Evolutionary conservation across 345 rosid species (phyloP), one percentile per base, ranked within the genome.

Genomic region (Salix suchowensis): DNA sequence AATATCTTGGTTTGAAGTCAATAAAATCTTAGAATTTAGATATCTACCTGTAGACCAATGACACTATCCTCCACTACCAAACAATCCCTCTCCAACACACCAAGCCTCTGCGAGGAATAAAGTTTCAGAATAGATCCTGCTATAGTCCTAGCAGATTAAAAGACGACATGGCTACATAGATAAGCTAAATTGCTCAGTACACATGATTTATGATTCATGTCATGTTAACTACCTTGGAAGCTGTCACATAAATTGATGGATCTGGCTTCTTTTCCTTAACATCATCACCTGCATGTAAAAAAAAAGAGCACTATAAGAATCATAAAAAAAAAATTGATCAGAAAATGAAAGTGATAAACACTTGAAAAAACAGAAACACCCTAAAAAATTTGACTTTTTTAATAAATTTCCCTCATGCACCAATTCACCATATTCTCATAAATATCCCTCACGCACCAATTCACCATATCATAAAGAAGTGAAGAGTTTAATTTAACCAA

Each of bases 261-360:
- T 95, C 86, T 2, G 98, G 98, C 85, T 95, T 95, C 81, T 95
- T 95, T 87, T 87, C 92, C 92, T 91, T 95, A 48, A 95, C 98
- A 87, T 95, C 98, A 81, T 95, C 97, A 21, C 97, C 98, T 95
- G 77, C 40, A 65, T 76, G 66, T 61, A 70, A 37, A 2, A 65
- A 12, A 36, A 72, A 28, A 18, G 48, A 12, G 8, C 15, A 74
- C 46, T 24, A 65, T 40, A 39, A 26, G 67, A 39, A 26, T 66
- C 66, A 62, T 60, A 1, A 58, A 69, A 28, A 18, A 1, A 36
- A 23, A 23, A n/a, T 34, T 34, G 37, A 34, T 10, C 10, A n/a
- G 69, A 18, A 48, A 36, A 37, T 10, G 44, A 68, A 54, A 74
- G 40, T 34, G n/a, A 12, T 62, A 6, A 19, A 10, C 21, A 34